Evolutionary conservation across 768 basidiomycete genomes (phyloP).

Genomic region (Dioszegia hungarica): DNA sequence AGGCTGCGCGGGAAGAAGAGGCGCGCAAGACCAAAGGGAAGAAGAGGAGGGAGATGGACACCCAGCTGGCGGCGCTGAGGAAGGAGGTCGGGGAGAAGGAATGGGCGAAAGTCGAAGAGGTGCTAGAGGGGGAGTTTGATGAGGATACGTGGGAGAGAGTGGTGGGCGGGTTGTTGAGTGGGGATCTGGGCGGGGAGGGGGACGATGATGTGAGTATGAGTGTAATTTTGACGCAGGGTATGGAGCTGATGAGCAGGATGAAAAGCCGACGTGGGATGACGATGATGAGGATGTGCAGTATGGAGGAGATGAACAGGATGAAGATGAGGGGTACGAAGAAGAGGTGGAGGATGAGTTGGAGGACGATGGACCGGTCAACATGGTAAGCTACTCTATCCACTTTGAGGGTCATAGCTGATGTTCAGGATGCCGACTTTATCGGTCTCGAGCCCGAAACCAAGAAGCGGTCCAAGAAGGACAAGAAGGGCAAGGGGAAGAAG

Average conservation of each 20-base stretch:
- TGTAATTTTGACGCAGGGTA: neutral
- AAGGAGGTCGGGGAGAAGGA: constrained; percentile 60
- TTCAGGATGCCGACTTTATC: constrained; percentile 46
- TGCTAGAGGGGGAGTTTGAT: constrained; percentile 91
- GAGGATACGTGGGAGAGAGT: constrained; percentile 74
- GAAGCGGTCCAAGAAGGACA: constrained; percentile 33
- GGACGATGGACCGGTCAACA: constrained; percentile 55
- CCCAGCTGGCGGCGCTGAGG: constrained; percentile 75
- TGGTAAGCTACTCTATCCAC: constrained; percentile 24
- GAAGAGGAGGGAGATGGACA: constrained; percentile 54
- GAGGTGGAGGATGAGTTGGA: constrained; percentile 54
- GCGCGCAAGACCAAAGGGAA: constrained; percentile 69
- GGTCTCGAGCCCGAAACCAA: constrained; percentile 26
- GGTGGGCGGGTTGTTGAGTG: constrained; percentile 68
- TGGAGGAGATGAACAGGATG: constrained; percentile 63
- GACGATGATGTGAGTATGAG: constrained; percentile 7
- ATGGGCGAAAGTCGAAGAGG: constrained; percentile 59
- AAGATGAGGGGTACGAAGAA: constrained; percentile 55
- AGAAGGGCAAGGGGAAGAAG: constrained; percentile 20
- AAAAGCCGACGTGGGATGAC: constrained; percentile 87
- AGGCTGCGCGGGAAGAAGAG: constrained; percentile 58
- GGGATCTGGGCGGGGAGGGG: constrained; percentile 36
- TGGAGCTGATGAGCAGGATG: constrained; percentile 45
- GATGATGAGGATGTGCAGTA: constrained; percentile 64
- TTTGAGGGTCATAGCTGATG: neutral